Base-by-base conservation (phyloP, 2,329 filamentous ascomycete genomes). In the Venturia asperata region DNA sequence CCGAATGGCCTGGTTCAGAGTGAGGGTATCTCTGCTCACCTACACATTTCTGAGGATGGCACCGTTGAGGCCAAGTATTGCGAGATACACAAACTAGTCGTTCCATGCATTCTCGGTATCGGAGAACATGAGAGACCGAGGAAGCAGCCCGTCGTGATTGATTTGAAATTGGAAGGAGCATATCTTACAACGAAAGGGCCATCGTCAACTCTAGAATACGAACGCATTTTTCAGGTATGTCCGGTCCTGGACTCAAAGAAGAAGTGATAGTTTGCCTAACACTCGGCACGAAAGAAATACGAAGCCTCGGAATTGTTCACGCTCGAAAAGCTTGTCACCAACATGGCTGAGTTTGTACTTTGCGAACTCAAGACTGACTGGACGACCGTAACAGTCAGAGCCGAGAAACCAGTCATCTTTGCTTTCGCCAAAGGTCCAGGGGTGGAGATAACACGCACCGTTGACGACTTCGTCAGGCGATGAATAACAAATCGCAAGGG, bases 101-200 rank as follows among this genome's bases (percentile, higher is more conserved):
- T 65, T 15, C 41, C 37, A 11, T 65, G 64, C 24, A 49, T 65
- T 30, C 43, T 65, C 15, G 64, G 64, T 9, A 62, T 65, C 11
- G 58, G 64, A 21, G 55, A 24, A 10, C 52, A 65, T 43, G 64
- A 65, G 64, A 19, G 64, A 42, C 39, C 60, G 19, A 39, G 43
- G 27, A 65, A 65, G 34, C 64, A 65, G 39, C 64, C 64, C 21
- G 64, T 65, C 5, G 43, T 61, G 4, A 39, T 65, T 45, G 52
- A 64, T 30, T 11, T 64, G 5, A 61, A 42, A 34, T 24, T 61
- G 17, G 60, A 42, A 7, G 13, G 34, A 27, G 37, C 30, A 10
- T 61, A 15, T 61, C 30, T 17, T 15, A 58, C 52, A 17, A 9
- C 11, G 21, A 15, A 24, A 21, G 21, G n/a, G 10, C 47, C 47